These are phyloP conservation scores for Plantago ovata DNA, from an alignment of 257 asterid genomes.

Conservation along the genomic window DNA sequence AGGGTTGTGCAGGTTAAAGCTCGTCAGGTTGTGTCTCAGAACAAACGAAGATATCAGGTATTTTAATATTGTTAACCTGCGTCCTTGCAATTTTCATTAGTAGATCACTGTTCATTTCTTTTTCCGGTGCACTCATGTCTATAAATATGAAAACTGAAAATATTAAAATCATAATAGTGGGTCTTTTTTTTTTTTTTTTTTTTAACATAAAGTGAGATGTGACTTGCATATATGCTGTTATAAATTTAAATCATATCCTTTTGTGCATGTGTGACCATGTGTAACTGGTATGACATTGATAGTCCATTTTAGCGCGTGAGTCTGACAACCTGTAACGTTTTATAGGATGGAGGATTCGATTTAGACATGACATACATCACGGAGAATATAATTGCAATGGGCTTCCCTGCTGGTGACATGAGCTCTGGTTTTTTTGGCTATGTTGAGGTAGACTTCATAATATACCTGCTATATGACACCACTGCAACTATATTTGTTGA, in stretches of 20 bases:
- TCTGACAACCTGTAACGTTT: slow-evolving; percentile 19
- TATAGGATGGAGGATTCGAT: slow-evolving; percentile 98
- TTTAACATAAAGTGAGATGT: background rate
- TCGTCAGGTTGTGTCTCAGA: slow-evolving; percentile 96
- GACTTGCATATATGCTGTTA: background rate
- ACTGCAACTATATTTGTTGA: slow-evolving; percentile 9
- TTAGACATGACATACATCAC: slow-evolving; percentile 98
- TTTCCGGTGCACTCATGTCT: too few species aligned
- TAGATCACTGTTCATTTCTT: background rate
- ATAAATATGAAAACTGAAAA: too few species aligned
- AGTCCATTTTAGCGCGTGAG: slow-evolving; percentile 14
- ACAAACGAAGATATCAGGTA: slow-evolving; percentile 99
- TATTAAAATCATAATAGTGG: too few species aligned
- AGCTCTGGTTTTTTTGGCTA: slow-evolving; percentile 97
- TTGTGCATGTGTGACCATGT: slow-evolving; percentile 3
- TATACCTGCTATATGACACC: slow-evolving; percentile 12
- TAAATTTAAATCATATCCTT: slow-evolving; percentile 6
- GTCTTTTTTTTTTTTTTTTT: too few species aligned
- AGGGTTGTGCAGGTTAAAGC: slow-evolving; percentile 98
- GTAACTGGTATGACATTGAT: background rate
- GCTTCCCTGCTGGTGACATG: slow-evolving; percentile 99
- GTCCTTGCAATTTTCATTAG: slow-evolving; percentile 1
- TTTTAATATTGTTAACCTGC: slow-evolving; percentile 10
- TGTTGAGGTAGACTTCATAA: slow-evolving; percentile 70
- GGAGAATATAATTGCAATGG: slow-evolving; percentile 99